phyloP scores from a whole-genome alignment of 73 alveolate genomes.

The Urostyla sp. region DNA sequence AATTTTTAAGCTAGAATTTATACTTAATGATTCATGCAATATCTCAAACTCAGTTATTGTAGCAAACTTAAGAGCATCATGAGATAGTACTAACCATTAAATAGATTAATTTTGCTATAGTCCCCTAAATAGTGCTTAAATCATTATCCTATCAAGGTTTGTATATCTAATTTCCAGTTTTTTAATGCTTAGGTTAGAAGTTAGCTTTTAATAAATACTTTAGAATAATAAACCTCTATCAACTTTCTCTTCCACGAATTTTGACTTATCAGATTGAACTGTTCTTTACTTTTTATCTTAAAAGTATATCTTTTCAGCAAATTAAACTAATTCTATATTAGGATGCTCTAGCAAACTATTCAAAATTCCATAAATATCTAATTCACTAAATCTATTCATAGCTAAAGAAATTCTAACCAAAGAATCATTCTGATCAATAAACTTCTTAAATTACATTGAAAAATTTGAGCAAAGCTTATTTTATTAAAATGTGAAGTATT shows the following conservation, averaged over 20 bases:
- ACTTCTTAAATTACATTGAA: slow-evolving; percentile 4
- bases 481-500: slow-evolving; percentile 22
- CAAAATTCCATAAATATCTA: slow-evolving; percentile 1
- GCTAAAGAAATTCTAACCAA: slow-evolving; percentile 25
- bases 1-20: not conserved
- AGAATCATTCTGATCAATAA: slow-evolving; percentile 32
- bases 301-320: slow-evolving; percentile 22
- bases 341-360: slow-evolving; percentile 41
- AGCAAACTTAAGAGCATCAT: slow-evolving; percentile 30
- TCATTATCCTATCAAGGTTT: not conserved
- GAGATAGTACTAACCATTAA: slow-evolving; percentile 9
- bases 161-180: slow-evolving; percentile 20
- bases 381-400: slow-evolving; percentile 30
- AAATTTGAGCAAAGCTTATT: not conserved
- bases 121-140: slow-evolving; percentile 32
- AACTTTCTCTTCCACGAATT: not conserved
- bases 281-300: not conserved
- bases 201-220: slow-evolving; percentile 1
- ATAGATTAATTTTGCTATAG: slow-evolving; percentile 2
- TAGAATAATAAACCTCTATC: not conserved
- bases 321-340: slow-evolving; percentile 21
- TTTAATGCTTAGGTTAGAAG: not conserved
- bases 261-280: not conserved
- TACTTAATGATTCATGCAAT: slow-evolving; percentile 9
- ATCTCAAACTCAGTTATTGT: not conserved